Evolutionary conservation across 441 rosid species (phyloP).

Genomic region (Flueggea neowawraea): DNA sequence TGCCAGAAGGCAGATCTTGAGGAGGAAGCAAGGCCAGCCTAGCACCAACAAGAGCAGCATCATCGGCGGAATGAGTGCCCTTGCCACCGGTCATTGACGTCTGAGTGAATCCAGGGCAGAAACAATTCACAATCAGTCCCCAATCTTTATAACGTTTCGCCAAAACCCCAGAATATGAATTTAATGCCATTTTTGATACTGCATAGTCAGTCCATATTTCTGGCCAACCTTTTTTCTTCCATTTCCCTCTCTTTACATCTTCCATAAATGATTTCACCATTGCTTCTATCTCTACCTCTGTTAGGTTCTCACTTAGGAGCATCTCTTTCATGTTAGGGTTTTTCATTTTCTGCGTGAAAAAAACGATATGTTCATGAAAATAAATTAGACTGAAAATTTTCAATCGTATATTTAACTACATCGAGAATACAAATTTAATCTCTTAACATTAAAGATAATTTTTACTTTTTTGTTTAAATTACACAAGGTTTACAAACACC

Average conservation of each 20-base stretch:
- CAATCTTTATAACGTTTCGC: constrained; percentile 36
- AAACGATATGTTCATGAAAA: neutral
- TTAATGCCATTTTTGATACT: constrained; percentile 80
- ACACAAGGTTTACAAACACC: no score
- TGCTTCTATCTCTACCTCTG: constrained; percentile 42
- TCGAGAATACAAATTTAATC: no score
- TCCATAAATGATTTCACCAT: constrained; percentile 40
- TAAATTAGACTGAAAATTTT: no score
- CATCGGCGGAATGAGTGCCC: constrained; percentile 66
- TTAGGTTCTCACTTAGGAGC: constrained; percentile 37
- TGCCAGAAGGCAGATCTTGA: constrained; percentile 40
- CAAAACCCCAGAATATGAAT: constrained; percentile 66
- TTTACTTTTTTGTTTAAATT: no score
- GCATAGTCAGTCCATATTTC: constrained; percentile 83
- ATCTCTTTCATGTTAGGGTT: constrained; percentile 43
- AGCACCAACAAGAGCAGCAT: constrained; percentile 42
- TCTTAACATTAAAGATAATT: no score
- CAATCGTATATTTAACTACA: no score
- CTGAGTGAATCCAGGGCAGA: constrained; percentile 86
- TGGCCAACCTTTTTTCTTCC: constrained; percentile 82
- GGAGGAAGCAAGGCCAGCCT: constrained; percentile 55
- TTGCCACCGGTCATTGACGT: constrained; percentile 77
- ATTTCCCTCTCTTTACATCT: constrained; percentile 51
- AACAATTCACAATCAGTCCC: constrained; percentile 55
- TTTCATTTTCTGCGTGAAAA: constrained; percentile 56